Conservation (phyloP, 2,329 filamentous ascomycete genomes). For the Coniosporium tulheliwenetii region DNA sequence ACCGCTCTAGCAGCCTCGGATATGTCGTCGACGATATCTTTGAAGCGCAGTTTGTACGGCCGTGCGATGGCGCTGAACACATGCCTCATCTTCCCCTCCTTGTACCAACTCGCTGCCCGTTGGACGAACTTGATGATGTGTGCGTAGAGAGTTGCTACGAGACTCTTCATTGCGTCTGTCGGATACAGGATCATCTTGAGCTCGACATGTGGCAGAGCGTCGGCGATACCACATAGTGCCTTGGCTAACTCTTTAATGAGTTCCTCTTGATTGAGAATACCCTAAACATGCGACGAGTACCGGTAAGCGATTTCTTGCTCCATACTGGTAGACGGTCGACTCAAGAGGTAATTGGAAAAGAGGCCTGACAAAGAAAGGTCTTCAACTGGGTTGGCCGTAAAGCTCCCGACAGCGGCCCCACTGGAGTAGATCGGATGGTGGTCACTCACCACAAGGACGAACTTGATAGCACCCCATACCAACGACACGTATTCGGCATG, state of each 20-base stretch:
- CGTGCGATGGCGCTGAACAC: constrained; percentile 1
- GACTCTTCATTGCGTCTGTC: constrained; percentile 3
- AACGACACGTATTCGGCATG: constrained; percentile 16
- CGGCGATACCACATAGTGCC: constrained; percentile 3
- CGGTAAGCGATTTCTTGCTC: not conserved
- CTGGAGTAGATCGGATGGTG: not conserved
- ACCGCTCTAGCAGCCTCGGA: not conserved
- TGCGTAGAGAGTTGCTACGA: constrained; percentile 3
- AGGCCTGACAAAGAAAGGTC: too few relatives aligned
- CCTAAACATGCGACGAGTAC: not conserved
- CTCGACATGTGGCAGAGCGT: constrained; percentile 2
- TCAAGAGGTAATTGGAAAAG: too few relatives aligned
- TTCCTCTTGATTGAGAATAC: constrained; percentile 1
- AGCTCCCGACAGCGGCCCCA: not conserved
- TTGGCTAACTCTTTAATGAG: constrained; percentile 3
- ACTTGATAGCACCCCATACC: constrained; percentile 15
- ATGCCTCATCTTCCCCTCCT: constrained; percentile 2
- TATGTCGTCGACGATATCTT: constrained; percentile 3
- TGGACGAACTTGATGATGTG: constrained; percentile 4
- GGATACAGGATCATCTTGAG: constrained; percentile 2
- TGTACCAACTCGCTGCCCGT: constrained; percentile 4
- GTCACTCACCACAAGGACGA: constrained; percentile 9
- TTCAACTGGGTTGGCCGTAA: too few relatives aligned
- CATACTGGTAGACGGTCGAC: too few relatives aligned
- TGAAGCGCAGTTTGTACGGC: constrained; percentile 4